Conservation (phyloP, 441 rosid species). For the Euphorbia schlechtendalii region DNA sequence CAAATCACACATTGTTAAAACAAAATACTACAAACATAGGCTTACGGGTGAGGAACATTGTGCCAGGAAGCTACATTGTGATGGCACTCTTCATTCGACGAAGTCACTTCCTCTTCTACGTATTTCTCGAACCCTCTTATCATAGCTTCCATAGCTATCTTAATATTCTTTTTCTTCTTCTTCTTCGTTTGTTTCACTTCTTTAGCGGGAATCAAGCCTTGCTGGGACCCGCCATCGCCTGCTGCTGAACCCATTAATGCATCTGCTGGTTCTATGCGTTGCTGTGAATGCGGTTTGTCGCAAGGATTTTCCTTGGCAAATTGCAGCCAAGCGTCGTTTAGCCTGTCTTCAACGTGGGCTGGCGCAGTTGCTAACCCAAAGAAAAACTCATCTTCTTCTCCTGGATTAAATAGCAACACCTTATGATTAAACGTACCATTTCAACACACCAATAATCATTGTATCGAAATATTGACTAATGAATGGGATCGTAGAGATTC, state of each 20-base stretch:
- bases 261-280: slow-evolving; percentile 34
- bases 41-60: slow-evolving; percentile 86
- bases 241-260: slow-evolving; percentile 43
- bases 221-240: slow-evolving; percentile 52
- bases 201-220: slow-evolving; percentile 21
- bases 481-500: too few species aligned
- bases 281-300: slow-evolving; percentile 30
- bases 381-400: slow-evolving; percentile 59
- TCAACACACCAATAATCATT: too few species aligned
- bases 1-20: background rate
- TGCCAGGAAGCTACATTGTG: slow-evolving; percentile 96
- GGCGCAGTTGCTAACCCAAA: slow-evolving; percentile 98
- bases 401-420: slow-evolving; percentile 14
- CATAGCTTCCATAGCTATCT: slow-evolving; percentile 86
- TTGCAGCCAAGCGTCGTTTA: slow-evolving; percentile 91
- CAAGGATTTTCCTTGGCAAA: slow-evolving; percentile 66
- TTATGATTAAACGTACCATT: too few species aligned
- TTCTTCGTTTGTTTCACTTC: slow-evolving; percentile 21
- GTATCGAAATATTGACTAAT: too few species aligned
- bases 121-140: slow-evolving; percentile 67
- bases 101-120: slow-evolving; percentile 27
- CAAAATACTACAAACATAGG: slow-evolving; percentile 14
- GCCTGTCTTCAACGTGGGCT: slow-evolving; percentile 88
- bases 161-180: slow-evolving; percentile 44
- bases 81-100: slow-evolving; percentile 33